Base-by-base conservation (phyloP, 140 eudicot species). In the Senecio squalidus region DNA sequence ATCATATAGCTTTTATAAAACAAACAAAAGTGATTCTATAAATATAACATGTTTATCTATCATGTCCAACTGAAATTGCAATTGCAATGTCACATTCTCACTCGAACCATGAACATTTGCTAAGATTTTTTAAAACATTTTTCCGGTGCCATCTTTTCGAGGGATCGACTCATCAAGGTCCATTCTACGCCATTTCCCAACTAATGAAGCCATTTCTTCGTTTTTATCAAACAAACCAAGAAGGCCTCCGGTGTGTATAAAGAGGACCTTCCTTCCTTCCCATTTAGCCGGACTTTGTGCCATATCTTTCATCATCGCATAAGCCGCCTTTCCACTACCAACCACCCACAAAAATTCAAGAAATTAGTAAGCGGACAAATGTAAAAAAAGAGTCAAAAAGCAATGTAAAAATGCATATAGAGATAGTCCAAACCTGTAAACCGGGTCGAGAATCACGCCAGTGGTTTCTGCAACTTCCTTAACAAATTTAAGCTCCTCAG, bases 181-280 rank as follows among this genome's bases (percentile, higher is more conserved):
- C 96, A 92, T 87, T 65, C 69, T 74, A 15, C 86, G 80, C 95
- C 89, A 92, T 3, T 75, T 78, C 16, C 84, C 93, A 0, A 87
- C 63, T 58, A 74, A 62, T 5, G 96, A 15, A 6, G 74, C 70
- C 57, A 92, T 69, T 71, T 92, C 82, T 30, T 81, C 88, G 1
- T 71, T 73, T 68, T 92, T 87, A 75, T 92, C 98, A 58, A 16
- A 92, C 74, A 92, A 74, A 47, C 98, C 98, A 24, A 92, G 83
- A 9, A 92, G 83, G 1, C 96, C 98, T 24, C 98, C 98, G 0
- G 98, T 92, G 84, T 92, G 98, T 73, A 92, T 82, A 80, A 92
- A 92, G 18, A 92, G 76, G 56, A 92, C 73, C 76, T 76, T 92
- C 74, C 84, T 70, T 48, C 95, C 95, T 70, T 79, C 86, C 98